phyloP scores from a whole-genome alignment of 352 stramenopile species.

The Phytopythium litorale region DNA sequence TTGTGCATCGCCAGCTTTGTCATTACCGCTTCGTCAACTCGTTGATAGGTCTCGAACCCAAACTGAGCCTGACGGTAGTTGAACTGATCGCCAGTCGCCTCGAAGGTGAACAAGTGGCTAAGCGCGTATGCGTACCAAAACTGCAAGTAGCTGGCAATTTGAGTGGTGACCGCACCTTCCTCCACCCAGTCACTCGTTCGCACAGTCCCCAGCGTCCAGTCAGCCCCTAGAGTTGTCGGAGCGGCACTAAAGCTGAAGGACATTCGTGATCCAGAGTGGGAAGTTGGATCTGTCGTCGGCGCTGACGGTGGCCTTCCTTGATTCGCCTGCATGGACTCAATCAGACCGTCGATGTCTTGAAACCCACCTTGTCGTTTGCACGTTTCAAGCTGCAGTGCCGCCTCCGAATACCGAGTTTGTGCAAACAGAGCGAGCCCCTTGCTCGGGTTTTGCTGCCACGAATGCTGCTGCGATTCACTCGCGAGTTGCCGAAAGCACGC shows the following conservation, averaged over 20 bases:
- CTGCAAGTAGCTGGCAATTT: conserved; percentile 13
- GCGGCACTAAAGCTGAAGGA: conserved; percentile 51
- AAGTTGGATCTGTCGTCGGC: background rate
- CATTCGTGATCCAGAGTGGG: conserved; percentile 24
- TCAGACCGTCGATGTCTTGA: background rate
- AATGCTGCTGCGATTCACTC: conserved; percentile 24
- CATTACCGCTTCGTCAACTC: conserved; percentile 9
- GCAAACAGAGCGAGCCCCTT: conserved; percentile 40
- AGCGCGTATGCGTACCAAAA: conserved; percentile 62
- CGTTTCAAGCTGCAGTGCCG: conserved; percentile 45
- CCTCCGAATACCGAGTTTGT: conserved; percentile 28
- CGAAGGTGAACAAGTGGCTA: conserved; percentile 47
- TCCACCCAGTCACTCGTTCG: background rate
- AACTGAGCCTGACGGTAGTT: conserved; percentile 37
- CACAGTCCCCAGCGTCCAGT: conserved; percentile 18
- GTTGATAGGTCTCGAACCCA: conserved; percentile 42
- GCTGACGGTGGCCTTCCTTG: background rate
- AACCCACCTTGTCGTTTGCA: conserved; percentile 44
- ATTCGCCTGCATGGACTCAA: background rate
- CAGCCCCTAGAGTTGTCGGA: conserved; percentile 18
- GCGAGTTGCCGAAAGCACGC: conserved; percentile 29
- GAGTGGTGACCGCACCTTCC: background rate
- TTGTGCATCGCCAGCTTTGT: too few relatives aligned
- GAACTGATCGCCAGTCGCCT: conserved; percentile 36
- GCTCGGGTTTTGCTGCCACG: conserved; percentile 51